Conservation (phyloP, 78 protist genomes). For the Acrasis kona region DNA sequence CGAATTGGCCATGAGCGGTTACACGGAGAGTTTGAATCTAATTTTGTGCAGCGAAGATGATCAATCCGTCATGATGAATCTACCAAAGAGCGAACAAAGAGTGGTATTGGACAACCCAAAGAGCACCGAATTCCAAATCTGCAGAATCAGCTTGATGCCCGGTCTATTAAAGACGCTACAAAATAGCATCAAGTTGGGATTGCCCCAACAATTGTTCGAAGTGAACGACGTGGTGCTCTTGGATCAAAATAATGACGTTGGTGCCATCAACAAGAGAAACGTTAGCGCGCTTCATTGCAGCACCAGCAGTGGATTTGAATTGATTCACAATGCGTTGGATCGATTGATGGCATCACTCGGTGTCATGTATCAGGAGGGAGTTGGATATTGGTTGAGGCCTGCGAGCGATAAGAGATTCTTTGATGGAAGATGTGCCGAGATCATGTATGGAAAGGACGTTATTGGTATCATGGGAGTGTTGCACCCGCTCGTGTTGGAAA, state of each 20-base stretch:
- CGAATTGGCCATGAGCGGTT: conserved; percentile 82
- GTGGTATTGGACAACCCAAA: conserved; percentile 67
- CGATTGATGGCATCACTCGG: conserved; percentile 34
- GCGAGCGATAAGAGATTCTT: conserved; percentile 55
- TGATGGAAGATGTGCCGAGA: conserved; percentile 44
- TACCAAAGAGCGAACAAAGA: conserved; percentile 23
- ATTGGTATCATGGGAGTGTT: conserved; percentile 79
- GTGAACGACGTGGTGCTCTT: conserved; percentile 70
- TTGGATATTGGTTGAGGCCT: neutral
- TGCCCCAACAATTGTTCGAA: conserved; percentile 85
- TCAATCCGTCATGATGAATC: conserved; percentile 11
- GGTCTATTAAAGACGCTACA: conserved; percentile 77
- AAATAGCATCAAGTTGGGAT: conserved; percentile 38
- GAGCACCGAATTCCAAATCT: conserved; percentile 63
- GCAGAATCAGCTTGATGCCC: conserved; percentile 70
- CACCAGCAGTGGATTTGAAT: conserved; percentile 45
- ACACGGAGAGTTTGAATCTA: conserved; percentile 82
- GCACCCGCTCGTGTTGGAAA: conserved; percentile 67
- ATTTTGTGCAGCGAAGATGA: conserved; percentile 79
- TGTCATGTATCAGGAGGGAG: conserved; percentile 2
- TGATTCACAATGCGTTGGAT: conserved; percentile 73
- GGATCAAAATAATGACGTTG: conserved; percentile 39
- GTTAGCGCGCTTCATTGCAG: conserved; percentile 44
- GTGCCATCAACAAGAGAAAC: conserved; percentile 68
- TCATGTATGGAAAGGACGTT: conserved; percentile 22